phyloP scores from a whole-genome alignment of 345 rosid species.

The Arabis alpina region DNA sequence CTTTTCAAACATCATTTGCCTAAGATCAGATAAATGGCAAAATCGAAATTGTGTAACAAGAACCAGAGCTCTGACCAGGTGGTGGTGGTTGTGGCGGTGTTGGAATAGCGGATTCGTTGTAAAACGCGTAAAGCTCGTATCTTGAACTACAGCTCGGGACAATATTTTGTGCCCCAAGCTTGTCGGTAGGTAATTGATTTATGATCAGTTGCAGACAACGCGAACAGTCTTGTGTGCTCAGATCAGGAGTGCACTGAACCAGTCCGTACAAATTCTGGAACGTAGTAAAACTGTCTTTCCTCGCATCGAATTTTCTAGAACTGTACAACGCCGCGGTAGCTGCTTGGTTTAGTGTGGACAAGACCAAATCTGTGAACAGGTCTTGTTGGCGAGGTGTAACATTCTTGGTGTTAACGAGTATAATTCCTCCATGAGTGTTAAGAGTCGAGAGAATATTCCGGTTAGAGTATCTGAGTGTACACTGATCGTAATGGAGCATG shows the following conservation, averaged over 20 bases:
- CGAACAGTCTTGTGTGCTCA: conserved; percentile 31
- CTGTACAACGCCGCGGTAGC: background rate
- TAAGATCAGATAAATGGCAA: background rate
- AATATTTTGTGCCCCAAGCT: conserved; percentile 42
- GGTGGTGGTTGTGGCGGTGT: conserved; percentile 1
- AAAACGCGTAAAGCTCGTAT: conserved; percentile 45
- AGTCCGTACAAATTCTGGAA: conserved; percentile 41
- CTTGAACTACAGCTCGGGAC: conserved; percentile 49
- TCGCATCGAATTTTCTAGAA: conserved; percentile 41
- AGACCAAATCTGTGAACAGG: conserved; percentile 17
- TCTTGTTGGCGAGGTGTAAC: background rate
- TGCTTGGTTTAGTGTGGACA: conserved; percentile 16
- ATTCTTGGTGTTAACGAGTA: background rate
- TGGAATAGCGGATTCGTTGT: conserved; percentile 23
- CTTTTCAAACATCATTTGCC: background rate
- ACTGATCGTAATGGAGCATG: conserved; percentile 45
- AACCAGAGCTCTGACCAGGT: no score
- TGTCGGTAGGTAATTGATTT: background rate
- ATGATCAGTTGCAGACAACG: conserved; percentile 30
- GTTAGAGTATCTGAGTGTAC: conserved; percentile 51
- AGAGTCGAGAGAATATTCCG: conserved; percentile 11
- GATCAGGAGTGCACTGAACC: conserved; percentile 62
- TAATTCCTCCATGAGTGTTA: accelerated
- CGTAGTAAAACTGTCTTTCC: background rate
- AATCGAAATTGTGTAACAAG: background rate